phyloP scores from a whole-genome alignment of 1,284 basidiomycete genomes.

The Gomphus sp. region DNA sequence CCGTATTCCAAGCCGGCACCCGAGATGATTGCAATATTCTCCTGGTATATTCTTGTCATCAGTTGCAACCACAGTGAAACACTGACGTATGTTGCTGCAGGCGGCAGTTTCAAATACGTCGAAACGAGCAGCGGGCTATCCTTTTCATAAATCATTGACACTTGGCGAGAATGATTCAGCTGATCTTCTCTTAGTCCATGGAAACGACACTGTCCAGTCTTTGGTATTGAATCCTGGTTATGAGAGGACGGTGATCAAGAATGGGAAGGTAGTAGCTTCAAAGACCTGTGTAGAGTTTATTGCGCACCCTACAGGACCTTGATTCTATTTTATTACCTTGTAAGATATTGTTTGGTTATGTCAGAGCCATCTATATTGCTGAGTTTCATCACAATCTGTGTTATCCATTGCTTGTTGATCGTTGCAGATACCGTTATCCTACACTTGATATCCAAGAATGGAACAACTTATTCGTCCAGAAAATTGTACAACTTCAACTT shows the following conservation, averaged over 20 bases:
- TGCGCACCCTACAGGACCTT: not conserved
- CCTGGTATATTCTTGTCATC: constrained; percentile 29
- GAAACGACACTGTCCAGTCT: constrained; percentile 32
- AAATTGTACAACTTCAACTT: no score
- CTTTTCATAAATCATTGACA: constrained; percentile 23
- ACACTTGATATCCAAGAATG: no score
- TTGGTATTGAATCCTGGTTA: constrained; percentile 41
- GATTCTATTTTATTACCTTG: not conserved
- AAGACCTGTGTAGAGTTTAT: constrained; percentile 12
- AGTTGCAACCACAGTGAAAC: not conserved
- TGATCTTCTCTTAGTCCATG: constrained; percentile 53
- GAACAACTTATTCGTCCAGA: no score
- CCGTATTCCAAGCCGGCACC: constrained; percentile 48
- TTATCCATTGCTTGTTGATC: no score
- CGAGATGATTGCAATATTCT: constrained; percentile 35
- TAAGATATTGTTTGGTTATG: not conserved
- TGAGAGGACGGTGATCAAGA: constrained; percentile 27
- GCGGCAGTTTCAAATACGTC: constrained; percentile 36
- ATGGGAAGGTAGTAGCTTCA: constrained; percentile 19
- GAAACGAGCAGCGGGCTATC: constrained; percentile 36
- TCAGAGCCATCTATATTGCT: not conserved
- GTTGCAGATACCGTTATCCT: no score
- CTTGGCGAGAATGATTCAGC: constrained; percentile 34
- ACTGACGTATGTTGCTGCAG: constrained; percentile 20
- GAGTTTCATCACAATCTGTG: no score